Base-by-base conservation (phyloP, 306 rosid genomes). In the Elaeagnus macrophylla region DNA sequence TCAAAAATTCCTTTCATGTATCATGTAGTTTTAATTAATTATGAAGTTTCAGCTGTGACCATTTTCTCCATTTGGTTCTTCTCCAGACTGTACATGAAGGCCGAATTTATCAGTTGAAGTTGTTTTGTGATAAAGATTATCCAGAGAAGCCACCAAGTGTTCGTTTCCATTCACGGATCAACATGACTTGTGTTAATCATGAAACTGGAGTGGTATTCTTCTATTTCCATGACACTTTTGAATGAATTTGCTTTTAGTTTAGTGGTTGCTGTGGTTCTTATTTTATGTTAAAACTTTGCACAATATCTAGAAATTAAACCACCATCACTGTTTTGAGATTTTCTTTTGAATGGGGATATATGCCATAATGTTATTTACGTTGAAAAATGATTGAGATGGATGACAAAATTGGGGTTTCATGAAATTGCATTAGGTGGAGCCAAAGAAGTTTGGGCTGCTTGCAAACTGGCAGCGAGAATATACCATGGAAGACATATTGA, bases 91-190 rank as follows among this genome's bases (percentile, higher is more conserved):
- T 93, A 69, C 99, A 93, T 81, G 99, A 93, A 77, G 99, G 99
- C 57, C 82, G 95, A 66, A 93, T 93, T 70, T 93, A 93, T 74
- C 99, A 93, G 60, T 78, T 93, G 93, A 93, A 93, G 90, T 82
- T 93, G 52, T 93, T 93, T 56, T 93, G 99, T 60, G 96, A 88
- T 69, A 93, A 93, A 75, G 99, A 93, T 79, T 93, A 93, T 83
- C 99, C 99, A 3, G 99, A 93, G 70, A 93, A 83, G 82, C 94
- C 96, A 60, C 99, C 99, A 19, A 88, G 80, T 68, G 96, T 88
- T 74, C 96, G 96, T n/a, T 93, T 93, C 72, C 99, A 93, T 83
- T 93, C 99, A 39, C 81, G 99, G 63, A 55, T 93, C 78, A 93
- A 93, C 73, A 84, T 87, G 95, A 82, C 95, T 60, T 87, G 96